phyloP scores from a whole-genome alignment of 495 filamentous ascomycete genomes.

The Lepraria neglecta region DNA sequence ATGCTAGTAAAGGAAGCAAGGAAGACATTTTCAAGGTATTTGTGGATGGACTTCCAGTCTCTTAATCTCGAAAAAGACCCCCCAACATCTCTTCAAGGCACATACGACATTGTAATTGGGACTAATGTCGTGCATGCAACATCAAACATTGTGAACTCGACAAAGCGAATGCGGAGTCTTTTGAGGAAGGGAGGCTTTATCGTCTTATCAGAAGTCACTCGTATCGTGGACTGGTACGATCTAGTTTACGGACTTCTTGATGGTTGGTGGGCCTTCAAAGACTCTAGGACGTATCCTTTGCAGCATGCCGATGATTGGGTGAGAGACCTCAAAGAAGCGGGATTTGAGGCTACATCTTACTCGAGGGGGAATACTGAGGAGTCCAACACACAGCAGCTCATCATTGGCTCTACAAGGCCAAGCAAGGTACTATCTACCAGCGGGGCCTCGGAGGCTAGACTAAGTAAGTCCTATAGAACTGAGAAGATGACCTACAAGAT shows the following conservation, averaged over 20 bases:
- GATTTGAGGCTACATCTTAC: constrained; percentile 47
- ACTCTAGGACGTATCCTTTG: constrained; percentile 43
- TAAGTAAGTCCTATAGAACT: constrained; percentile 14
- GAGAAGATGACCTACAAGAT: constrained; percentile 38
- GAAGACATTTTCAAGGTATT: constrained; percentile 25
- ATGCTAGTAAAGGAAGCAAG: constrained; percentile 23
- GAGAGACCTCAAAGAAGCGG: constrained; percentile 34
- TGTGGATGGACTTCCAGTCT: constrained; percentile 26
- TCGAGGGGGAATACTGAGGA: constrained; percentile 39
- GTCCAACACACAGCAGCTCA: constrained; percentile 25
- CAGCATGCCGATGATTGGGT: constrained; percentile 35
- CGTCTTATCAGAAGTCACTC: constrained; percentile 40
- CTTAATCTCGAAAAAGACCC: constrained; percentile 30
- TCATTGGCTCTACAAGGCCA: constrained; percentile 23
- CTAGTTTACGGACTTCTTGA: constrained; percentile 45
- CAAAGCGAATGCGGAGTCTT: constrained; percentile 31
- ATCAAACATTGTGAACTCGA: constrained; percentile 32
- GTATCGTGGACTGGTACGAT: constrained; percentile 38
- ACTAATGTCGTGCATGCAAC: constrained; percentile 49
- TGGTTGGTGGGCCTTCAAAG: constrained; percentile 50
- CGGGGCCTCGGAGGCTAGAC: not conserved
- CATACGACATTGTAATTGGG: constrained; percentile 40
- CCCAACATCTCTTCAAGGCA: constrained; percentile 14
- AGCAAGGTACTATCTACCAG: constrained; percentile 5
- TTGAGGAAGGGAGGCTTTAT: constrained; percentile 38